A percentile compares a stretch with the other conserved stretches of the same genome.
phyloP scores from a whole-genome alignment of 148 eudicot species.

The Camellia japonica region DNA sequence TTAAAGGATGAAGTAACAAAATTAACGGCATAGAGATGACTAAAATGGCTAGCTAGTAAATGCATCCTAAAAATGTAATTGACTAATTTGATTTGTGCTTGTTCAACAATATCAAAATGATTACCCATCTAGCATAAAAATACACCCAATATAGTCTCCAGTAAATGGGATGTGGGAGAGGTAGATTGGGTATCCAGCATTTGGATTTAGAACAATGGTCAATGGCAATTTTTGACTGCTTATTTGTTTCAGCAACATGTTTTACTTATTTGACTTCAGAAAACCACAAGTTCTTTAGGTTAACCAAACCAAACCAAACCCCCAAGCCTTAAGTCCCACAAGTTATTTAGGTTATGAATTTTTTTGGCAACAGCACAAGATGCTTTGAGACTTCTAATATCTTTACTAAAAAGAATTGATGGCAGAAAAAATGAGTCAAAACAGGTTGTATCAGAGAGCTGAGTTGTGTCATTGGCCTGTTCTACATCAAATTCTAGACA shows the following conservation, averaged over 20 bases:
- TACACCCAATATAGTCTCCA: too few species aligned
- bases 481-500: neutral
- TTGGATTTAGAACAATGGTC: neutral
- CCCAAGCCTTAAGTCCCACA: too few species aligned
- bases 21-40: neutral
- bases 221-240: neutral
- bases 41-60: constrained; percentile 1
- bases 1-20: constrained; percentile 25
- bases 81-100: neutral
- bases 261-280: neutral
- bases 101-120: neutral
- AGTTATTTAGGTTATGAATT: neutral
- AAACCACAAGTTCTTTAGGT: neutral
- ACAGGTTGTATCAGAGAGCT: neutral
- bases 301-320: too few species aligned
- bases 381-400: neutral
- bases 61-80: neutral
- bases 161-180: too few species aligned
- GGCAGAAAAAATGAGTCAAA: neutral
- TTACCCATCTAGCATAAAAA: neutral
- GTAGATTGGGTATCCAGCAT: neutral
- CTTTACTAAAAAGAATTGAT: neutral
- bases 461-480: neutral
- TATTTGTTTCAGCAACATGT: constrained; percentile 5
- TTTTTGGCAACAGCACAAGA: neutral